Evolutionary conservation across 148 eudicot genomes (phyloP), one percentile per base, ranked within the genome.

Genomic region (Euryodendron excelsum): DNA sequence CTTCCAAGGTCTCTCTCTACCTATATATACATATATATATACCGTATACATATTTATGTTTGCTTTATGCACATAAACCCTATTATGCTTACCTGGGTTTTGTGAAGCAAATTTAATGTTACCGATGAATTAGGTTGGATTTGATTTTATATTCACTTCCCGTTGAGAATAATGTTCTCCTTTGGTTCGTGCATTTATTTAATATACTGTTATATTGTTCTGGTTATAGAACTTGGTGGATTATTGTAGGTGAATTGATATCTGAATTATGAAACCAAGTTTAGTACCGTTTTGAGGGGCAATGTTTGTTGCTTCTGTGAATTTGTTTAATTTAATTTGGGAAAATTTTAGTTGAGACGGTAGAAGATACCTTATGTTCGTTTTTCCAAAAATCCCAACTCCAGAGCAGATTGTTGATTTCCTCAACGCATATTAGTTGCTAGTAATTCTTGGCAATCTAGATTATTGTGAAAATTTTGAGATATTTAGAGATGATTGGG

Each of bases 1-100:
- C 37, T 34, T n/a, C 25, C 70, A 66, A 34, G 45, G 47, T 66
- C 13, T 34, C 70, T 66, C 70, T 66, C 47, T 66, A n/a, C 37
- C 10, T 66, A 5, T 66, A 1, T 66, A n/a, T n/a, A n/a, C n/a
- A n/a, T n/a, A n/a, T n/a, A n/a, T n/a, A n/a, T n/a, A n/a, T n/a
- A n/a, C n/a, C n/a, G n/a, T n/a, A n/a, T n/a, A n/a, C n/a, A 36
- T 66, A 20, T 33, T 11, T 66, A 18, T 36, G 20, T 14, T 17
- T 50, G 56, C 20, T 50, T 50, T 50, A 17, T 50, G 12, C 56
- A 17, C 56, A n/a, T 50, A 50, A 50, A 50, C 56, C 56, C 56
- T 50, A 50, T n/a, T n/a, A n/a, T n/a, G n/a, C n/a, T n/a, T n/a
- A n/a, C n/a, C n/a, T n/a, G n/a, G n/a, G n/a, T n/a, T n/a, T n/a